These are phyloP conservation scores for Trametes pubescens DNA, from an alignment of 1,284 basidiomycete species.

Conservation along the genomic window DNA sequence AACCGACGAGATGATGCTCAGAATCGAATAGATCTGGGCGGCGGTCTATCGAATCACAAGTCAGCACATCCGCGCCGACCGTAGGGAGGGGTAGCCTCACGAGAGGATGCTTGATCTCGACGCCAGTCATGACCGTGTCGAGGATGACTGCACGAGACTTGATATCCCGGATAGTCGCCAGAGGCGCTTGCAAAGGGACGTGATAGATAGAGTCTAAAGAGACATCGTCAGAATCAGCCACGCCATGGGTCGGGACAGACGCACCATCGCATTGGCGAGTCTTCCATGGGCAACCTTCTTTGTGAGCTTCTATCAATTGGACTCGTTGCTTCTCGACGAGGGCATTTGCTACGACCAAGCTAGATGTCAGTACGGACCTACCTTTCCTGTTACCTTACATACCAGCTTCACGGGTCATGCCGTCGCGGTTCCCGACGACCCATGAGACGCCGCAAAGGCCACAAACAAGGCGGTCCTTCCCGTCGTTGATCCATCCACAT, in stretches of 20 bases:
- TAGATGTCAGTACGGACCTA: slow-evolving; percentile 37
- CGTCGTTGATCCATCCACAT: slow-evolving; percentile 82
- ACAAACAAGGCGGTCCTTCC: slow-evolving; percentile 78
- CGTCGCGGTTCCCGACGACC: slow-evolving; percentile 70
- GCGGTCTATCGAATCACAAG: slow-evolving; percentile 38
- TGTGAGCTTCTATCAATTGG: slow-evolving; percentile 73
- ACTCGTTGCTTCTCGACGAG: slow-evolving; percentile 75
- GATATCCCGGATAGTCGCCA: slow-evolving; percentile 64
- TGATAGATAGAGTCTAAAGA: slow-evolving; percentile 75
- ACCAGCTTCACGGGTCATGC: slow-evolving; percentile 79
- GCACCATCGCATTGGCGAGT: slow-evolving; percentile 78
- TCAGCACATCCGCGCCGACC: neutral
- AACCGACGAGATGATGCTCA: slow-evolving; percentile 43
- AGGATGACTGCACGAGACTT: slow-evolving; percentile 62
- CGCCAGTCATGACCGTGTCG: slow-evolving; percentile 57
- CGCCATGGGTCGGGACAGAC: slow-evolving; percentile 34
- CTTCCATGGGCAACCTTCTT: slow-evolving; percentile 84
- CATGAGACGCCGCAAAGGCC: slow-evolving; percentile 74
- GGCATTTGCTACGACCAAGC: slow-evolving; percentile 56
- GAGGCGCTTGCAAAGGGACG: slow-evolving; percentile 72
- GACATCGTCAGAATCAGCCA: slow-evolving; percentile 9
- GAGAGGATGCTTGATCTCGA: slow-evolving; percentile 75
- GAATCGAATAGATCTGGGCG: slow-evolving; percentile 44
- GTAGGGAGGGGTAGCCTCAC: slow-evolving; percentile 48
- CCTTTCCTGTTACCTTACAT: slow-evolving; percentile 46